Base-by-base conservation (phyloP, 768 basidiomycete genomes). In the Lactarius vividus region DNA sequence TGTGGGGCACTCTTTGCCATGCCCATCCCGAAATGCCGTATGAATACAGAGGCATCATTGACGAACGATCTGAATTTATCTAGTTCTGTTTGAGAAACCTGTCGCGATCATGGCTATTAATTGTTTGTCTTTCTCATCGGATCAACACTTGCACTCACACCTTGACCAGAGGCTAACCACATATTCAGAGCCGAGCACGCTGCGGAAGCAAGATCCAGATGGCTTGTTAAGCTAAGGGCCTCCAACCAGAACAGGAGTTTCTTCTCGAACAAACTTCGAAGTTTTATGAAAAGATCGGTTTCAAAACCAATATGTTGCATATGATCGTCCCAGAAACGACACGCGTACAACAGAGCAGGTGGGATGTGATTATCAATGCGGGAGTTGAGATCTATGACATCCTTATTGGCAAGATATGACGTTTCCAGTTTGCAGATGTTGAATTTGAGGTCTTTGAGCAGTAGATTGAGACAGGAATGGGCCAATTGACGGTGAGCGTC, bases 341-440 rank as follows among this genome's bases (percentile, higher is more conserved):
- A 59, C 16, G 59, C 59, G 26, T 59, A 59, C 18, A 4, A 18
- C 6, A 59, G 26, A 28, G 40, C 20, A 20, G 39, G 11, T 40
- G 37, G 40, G 28, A 59, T 59, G 39, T 33, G n/a, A 31, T 42
- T 0, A 2, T 1, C 0, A 10, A 59, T 9, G 18, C 59, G 59
- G 39, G 59, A 29, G 10, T 13, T 13, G 18, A 59, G 59, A 15
- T 59, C 59, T 16, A 8, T 5, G 23, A 59, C 18, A 29, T 59
- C 59, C 16, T 42, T 13, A 40, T 59, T 59, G 4, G 40, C n/a
- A 18, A n/a, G 26, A n/a, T 42, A 40, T 15, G 59, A 59, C 4
- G 33, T 23, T 29, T 59, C 59, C 23, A 59, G 59, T 0, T 59
- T 23, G 28, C 59, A 59, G n/a, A 59, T 59, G 23, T 59, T 59